Conservation (phyloP, 2,329 filamentous ascomycete genomes). For the Beauveria bassiana region DNA sequence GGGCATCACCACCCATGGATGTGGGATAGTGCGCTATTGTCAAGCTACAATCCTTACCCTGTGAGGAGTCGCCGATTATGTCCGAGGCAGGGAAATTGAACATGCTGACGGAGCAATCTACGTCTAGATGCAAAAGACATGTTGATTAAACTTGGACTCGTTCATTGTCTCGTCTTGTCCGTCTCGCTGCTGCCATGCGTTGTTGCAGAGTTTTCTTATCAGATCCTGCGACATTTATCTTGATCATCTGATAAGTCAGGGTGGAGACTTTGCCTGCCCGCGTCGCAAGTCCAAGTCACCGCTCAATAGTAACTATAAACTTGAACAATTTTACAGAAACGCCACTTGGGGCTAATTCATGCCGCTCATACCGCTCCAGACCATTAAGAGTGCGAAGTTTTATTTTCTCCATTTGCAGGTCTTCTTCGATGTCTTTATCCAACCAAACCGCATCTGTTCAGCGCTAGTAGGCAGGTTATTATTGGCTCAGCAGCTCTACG, state of each 20-base stretch:
- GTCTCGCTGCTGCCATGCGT: neutral
- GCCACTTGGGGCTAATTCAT: neutral
- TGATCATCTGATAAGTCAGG: slow-evolving; percentile 13
- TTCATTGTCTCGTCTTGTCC: neutral
- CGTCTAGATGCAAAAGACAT: neutral
- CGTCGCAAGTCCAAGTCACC: neutral
- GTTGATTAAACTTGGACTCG: no score
- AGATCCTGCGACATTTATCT: slow-evolving; percentile 12
- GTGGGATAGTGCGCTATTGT: neutral
- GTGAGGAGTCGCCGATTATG: neutral
- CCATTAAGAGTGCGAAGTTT: neutral
- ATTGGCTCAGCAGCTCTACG: neutral
- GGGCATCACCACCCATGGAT: neutral
- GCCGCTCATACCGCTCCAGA: neutral
- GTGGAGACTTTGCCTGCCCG: neutral
- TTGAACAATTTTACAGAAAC: neutral
- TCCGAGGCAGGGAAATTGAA: neutral
- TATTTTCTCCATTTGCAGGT: neutral
- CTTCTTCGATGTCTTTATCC: no score
- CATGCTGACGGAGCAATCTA: neutral
- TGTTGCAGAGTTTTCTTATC: slow-evolving; percentile 7
- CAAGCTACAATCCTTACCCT: neutral
- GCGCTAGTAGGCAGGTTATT: no score
- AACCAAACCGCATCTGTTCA: no score
- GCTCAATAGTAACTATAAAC: neutral